Conservation (phyloP, 768 basidiomycete genomes). For the Tubosaeta sp. region DNA sequence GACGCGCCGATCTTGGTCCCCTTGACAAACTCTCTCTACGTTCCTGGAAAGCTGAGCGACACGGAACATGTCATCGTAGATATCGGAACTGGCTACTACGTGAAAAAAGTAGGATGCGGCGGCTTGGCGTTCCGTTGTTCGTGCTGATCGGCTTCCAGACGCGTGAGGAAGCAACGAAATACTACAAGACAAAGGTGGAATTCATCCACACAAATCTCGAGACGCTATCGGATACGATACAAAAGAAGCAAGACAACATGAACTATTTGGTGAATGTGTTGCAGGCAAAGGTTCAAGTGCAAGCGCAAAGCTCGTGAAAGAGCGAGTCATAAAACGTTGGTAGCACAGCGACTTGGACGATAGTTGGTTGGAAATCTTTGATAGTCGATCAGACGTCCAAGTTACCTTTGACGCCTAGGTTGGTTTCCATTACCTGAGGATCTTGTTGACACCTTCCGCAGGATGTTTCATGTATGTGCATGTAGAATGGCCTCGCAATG, state of each 20-base stretch:
- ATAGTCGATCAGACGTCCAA: background rate
- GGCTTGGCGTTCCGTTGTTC: background rate
- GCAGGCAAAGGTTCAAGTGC: conserved; percentile 52
- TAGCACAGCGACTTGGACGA: background rate
- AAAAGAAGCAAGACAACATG: conserved; percentile 89
- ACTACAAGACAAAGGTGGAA: conserved; percentile 78
- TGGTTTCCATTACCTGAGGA: background rate
- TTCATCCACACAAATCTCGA: conserved; percentile 84
- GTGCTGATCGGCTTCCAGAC: conserved; percentile 47
- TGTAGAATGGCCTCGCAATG: too few species aligned
- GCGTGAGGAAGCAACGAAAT: conserved; percentile 70
- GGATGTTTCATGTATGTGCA: background rate
- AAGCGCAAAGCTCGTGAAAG: conserved; percentile 18
- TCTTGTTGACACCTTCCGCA: background rate
- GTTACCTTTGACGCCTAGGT: background rate
- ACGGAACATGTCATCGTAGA: conserved; percentile 88
- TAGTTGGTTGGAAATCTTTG: background rate
- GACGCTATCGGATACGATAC: conserved; percentile 81
- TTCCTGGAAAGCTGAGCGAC: conserved; percentile 86
- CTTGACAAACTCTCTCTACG: conserved; percentile 90
- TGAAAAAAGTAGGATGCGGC: conserved; percentile 69
- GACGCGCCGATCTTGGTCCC: conserved; percentile 90
- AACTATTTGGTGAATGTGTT: conserved; percentile 68
- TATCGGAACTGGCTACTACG: conserved; percentile 94
- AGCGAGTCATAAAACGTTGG: conserved; percentile 14